phyloP scores from a whole-genome alignment of 1,284 basidiomycete genomes.

The Anthracocystis panici-leucophaei region DNA sequence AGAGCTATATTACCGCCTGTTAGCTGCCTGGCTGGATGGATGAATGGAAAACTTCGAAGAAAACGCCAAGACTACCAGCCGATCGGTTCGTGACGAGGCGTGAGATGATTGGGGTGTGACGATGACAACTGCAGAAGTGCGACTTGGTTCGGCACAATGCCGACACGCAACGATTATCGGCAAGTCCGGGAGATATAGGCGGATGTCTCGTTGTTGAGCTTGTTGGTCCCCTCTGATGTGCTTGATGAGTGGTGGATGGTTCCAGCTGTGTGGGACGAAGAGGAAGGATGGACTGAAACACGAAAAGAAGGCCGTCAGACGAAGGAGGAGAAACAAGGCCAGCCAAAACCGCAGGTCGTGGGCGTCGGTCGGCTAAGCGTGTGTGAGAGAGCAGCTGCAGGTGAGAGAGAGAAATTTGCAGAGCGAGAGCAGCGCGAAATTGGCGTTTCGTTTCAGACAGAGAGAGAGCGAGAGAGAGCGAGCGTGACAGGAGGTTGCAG shows the following conservation, averaged over 20 bases:
- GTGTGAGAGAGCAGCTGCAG: background rate
- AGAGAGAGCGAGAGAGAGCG: too few relatives aligned
- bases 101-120: background rate
- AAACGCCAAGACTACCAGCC: background rate
- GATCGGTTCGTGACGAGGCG: background rate
- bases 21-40: background rate
- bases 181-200: background rate
- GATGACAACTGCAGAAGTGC: background rate
- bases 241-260: background rate
- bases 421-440: background rate
- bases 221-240: background rate
- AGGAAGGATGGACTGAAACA: background rate
- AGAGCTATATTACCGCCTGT: background rate
- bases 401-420: background rate
- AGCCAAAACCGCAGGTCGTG: constrained; percentile 2
- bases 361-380: constrained; percentile 3
- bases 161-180: background rate
- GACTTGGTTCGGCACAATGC: background rate
- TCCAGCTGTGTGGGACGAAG: constrained; percentile 4
- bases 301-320: background rate
- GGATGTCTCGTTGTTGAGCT: background rate
- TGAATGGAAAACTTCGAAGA: too few relatives aligned
- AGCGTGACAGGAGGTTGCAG: constrained; percentile 7
- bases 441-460: constrained; percentile 4
- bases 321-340: background rate